Base-by-base conservation (phyloP, 2,329 filamentous ascomycete species). In the Penicillium capsulatum region DNA sequence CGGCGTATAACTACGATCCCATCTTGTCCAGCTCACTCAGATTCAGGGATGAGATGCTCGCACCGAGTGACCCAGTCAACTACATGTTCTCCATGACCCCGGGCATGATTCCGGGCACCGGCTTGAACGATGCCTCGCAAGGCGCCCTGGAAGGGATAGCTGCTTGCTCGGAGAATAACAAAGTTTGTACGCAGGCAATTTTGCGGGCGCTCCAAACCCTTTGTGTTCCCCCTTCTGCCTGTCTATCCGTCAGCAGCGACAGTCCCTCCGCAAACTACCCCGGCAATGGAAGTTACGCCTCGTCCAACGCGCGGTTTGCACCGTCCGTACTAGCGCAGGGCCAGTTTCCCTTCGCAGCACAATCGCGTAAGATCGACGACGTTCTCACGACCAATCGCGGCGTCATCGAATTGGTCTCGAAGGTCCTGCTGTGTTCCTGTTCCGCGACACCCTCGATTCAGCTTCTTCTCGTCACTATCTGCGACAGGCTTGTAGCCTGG, bases 341-440 rank as follows among this genome's bases (percentile, higher is more conserved):
- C n/a, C n/a, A n/a, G n/a, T n/a, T 31, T 31, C 10, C 19, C 31
- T 11, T 24, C 14, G 13, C 31, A 10, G 4, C 6, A 14, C 14
- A 11, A 4, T 31, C 17, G 8, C 37, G 37, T 19, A 40, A 29
- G 27, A 40, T 40, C 26, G 37, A 40, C 13, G 37, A 40, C 14
- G 37, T 17, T 13, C 31, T 35, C 13, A 40, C 16, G 20, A 31
- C 17, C 3, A 35, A 40, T 8, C 37, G 37, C 17, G 6, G 16
- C 5, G 24, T 26, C 2, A 13, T 40, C 2, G 17, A 31, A 10
- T n/a, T 34, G 8, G 14, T 34, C 3, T 31, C 24, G 13, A 11
- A 8, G 3, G 31, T 40, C 3, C n/a, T 40, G 5, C 16, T 13
- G 3, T 39, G 37, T 31, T 14, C 26, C 2, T 40, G 31, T 7